Conservation (phyloP, 306 rosid species). For the Prunus armeniaca region DNA sequence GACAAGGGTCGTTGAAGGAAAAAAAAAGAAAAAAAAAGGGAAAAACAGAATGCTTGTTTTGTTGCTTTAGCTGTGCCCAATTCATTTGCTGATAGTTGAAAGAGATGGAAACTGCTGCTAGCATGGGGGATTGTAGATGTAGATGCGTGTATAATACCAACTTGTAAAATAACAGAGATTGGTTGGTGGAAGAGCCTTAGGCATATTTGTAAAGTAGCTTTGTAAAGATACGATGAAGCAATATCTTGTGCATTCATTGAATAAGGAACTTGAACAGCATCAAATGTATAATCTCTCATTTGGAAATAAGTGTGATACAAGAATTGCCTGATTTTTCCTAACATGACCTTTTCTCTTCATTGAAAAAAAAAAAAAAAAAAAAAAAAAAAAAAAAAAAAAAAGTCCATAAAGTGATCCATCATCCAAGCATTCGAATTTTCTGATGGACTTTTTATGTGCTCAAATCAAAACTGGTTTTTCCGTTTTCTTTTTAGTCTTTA, state of each 20-base stretch:
- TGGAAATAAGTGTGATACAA: conserved; percentile 13
- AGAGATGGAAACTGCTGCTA: too few relatives aligned
- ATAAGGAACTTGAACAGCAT: conserved; percentile 38
- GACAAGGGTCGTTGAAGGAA: conserved; percentile 19
- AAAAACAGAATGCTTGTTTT: conserved; percentile 9
- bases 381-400: too few relatives aligned
- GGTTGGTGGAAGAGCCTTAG: conserved; percentile 37
- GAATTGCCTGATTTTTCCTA: neutral
- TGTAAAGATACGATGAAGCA: conserved; percentile 20
- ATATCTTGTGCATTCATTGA: conserved; percentile 39
- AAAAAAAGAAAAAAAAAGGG: conserved; percentile 2
- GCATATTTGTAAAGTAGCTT: conserved; percentile 40
- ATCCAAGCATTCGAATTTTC: neutral
- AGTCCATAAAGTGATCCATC: too few relatives aligned
- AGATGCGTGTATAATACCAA: conserved; percentile 42
- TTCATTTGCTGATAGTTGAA: too few relatives aligned
- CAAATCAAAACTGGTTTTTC: neutral
- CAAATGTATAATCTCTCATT: conserved; percentile 30
- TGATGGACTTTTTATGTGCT: neutral
- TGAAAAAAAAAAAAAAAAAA: too few relatives aligned
- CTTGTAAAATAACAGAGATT: conserved; percentile 49
- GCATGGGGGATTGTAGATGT: conserved; percentile 29
- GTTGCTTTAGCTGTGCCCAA: conserved; percentile 2
- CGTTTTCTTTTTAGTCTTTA: neutral
- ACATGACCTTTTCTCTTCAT: too few relatives aligned